These are phyloP conservation scores for Veloboletus limbatus DNA, from an alignment of 1,284 basidiomycete genomes.

Conservation along the genomic window DNA sequence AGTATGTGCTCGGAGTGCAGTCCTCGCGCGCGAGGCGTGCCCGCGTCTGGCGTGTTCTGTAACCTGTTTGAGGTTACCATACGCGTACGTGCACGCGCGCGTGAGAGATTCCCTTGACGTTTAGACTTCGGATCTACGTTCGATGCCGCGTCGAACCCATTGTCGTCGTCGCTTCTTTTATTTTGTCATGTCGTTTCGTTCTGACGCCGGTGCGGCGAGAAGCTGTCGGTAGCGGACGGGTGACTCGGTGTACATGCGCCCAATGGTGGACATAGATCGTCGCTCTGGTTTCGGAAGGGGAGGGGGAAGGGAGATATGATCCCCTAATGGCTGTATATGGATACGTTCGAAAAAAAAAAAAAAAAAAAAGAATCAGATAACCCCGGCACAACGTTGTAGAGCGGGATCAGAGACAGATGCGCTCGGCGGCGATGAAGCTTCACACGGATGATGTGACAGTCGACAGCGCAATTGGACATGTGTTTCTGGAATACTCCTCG, in stretches of 20 bases:
- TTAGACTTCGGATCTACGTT: conserved; percentile 17
- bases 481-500: conserved; percentile 4
- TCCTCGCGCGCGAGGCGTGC: background rate
- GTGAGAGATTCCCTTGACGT: conserved; percentile 2
- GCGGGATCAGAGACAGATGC: conserved; percentile 5
- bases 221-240: conserved; percentile 24
- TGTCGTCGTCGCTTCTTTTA: background rate
- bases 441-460: background rate
- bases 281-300: conserved; percentile 8
- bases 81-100: background rate
- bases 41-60: background rate
- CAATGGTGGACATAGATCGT: conserved; percentile 1
- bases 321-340: no score
- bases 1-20: background rate
- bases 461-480: conserved; percentile 3
- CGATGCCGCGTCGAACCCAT: conserved; percentile 5
- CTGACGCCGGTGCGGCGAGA: conserved; percentile 4
- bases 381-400: background rate
- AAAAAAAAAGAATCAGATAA: conserved; percentile 6
- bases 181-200: background rate
- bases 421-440: conserved; percentile 14
- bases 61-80: conserved; percentile 16
- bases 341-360: no score
- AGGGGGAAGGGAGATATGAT: no score
- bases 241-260: conserved; percentile 25